Evolutionary conservation across 2,329 filamentous ascomycete genomes (phyloP).

Genomic region (Penicillium sp.): DNA sequence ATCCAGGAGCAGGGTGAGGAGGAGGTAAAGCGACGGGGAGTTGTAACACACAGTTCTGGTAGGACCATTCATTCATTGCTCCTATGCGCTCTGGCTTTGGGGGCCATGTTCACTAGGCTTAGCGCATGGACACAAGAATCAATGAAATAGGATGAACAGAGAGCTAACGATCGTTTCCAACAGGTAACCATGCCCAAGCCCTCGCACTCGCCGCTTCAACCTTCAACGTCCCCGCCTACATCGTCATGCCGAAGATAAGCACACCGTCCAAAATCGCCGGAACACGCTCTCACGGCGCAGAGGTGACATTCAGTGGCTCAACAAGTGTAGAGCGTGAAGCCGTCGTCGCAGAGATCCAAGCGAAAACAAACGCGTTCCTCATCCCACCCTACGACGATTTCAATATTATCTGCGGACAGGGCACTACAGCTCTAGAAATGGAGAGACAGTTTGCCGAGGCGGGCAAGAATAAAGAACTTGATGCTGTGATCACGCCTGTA

Average conservation of each 20-base stretch:
- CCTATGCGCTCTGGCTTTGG: background rate
- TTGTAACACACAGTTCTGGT: constrained; percentile 91
- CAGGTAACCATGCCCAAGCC: constrained; percentile 93
- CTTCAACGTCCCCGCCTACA: constrained; percentile 74
- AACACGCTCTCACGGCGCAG: constrained; percentile 74
- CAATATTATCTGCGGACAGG: constrained; percentile 88
- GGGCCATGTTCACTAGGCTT: no score
- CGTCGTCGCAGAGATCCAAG: constrained; percentile 67
- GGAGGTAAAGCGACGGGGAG: constrained; percentile 65
- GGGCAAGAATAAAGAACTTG: constrained; percentile 48
- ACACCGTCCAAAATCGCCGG: constrained; percentile 85
- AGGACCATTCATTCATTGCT: constrained; percentile 7
- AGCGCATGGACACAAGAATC: no score
- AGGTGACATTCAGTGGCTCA: constrained; percentile 77
- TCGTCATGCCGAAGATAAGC: constrained; percentile 89
- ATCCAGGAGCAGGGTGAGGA: constrained; percentile 63
- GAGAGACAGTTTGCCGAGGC: constrained; percentile 68
- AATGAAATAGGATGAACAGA: background rate
- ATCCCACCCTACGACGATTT: constrained; percentile 92
- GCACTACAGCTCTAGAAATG: constrained; percentile 83
- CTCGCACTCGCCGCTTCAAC: constrained; percentile 79
- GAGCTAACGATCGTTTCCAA: background rate
- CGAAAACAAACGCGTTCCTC: constrained; percentile 71
- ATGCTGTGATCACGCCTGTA: constrained; percentile 78
- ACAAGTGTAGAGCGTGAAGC: constrained; percentile 81